These are phyloP conservation scores for Clonostachys rhizophaga DNA, from an alignment of 2,329 filamentous ascomycete genomes.

Conservation along the genomic window DNA sequence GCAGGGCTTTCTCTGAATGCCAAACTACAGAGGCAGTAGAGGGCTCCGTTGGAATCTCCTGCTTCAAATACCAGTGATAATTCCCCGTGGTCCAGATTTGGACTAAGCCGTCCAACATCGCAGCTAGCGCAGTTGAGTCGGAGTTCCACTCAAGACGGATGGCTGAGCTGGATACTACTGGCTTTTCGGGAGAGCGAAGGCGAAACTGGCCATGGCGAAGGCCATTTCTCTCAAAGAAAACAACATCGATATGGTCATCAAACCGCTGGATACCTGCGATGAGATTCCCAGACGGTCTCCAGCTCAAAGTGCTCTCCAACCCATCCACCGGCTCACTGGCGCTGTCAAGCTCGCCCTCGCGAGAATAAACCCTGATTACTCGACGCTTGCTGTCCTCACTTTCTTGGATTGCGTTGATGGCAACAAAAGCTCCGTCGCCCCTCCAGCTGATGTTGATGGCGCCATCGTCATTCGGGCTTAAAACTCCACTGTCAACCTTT, in stretches of 20 bases:
- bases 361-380: slow-evolving; percentile 83
- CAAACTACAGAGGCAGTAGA: slow-evolving; percentile 47
- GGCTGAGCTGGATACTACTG: slow-evolving; percentile 38
- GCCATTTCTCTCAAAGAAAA: slow-evolving; percentile 98
- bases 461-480: slow-evolving; percentile 71
- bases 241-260: slow-evolving; percentile 67
- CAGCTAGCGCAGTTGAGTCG: slow-evolving; percentile 85
- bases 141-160: slow-evolving; percentile 81
- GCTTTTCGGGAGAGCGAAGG: slow-evolving; percentile 55
- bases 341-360: slow-evolving; percentile 86
- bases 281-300: slow-evolving; percentile 86
- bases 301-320: slow-evolving; percentile 82
- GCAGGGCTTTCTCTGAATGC: slow-evolving; percentile 82
- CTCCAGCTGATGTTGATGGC: slow-evolving; percentile 64
- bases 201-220: slow-evolving; percentile 91
- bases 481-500: slow-evolving; percentile 75
- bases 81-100: slow-evolving; percentile 97
- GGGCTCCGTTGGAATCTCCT: slow-evolving; percentile 59
- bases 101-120: slow-evolving; percentile 68
- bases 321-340: slow-evolving; percentile 93
- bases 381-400: slow-evolving; percentile 56
- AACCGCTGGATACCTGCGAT: slow-evolving; percentile 79
- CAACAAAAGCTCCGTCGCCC: slow-evolving; percentile 87
- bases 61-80: slow-evolving; percentile 97
- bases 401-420: slow-evolving; percentile 74